Base-by-base conservation (phyloP, 805 yeast species). In the Zygoascus bituminiphila region DNA sequence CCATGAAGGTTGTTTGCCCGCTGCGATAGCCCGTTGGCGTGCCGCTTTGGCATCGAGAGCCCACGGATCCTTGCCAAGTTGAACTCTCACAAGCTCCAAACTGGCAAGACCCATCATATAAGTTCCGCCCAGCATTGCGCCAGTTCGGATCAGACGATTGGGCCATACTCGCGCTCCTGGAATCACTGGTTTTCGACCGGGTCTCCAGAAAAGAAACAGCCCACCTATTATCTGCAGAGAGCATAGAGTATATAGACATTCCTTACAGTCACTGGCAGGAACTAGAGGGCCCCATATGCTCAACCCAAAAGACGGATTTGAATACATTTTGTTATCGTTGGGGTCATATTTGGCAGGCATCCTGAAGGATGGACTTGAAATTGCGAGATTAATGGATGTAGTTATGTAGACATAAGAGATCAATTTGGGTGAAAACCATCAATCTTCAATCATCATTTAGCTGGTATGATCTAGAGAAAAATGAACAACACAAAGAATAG, bases 211-310 rank as follows among this genome's bases (percentile, higher is more conserved):
- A n/a, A 57, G 41, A 17, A 45, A 41, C 29, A 57, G 40, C 1
- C 60, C 60, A 5, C 52, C 54, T 24, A 46, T 29, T 20, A 79
- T 61, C 58, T 83, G 89, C 1, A 75, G 49, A 0, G 76, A 77
- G 2, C 79, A 69, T 44, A 81, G 60, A 0, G 76, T 57, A 56
- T 74, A 75, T 1, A 82, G 59, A 1, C 84, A 85, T 2, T 70
- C 62, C 26, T 66, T 60, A 59, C 81, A 78, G 53, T 83, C 89
- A 7, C 83, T 73, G 0, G 88, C 84, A 2, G 91, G 91, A 1
- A 79, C 82, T 20, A 83, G 60, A 0, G 88, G 88, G 0, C 88
- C 85, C 81, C 86, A 79, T 29, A 79, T 56, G 52, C 68, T 66
- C 46, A 82, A 67, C 0, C 86, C 87, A 20, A 79, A 60, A 46